phyloP scores from a whole-genome alignment of 2,329 filamentous ascomycete genomes.

The Ophioceras dolichostomum region DNA sequence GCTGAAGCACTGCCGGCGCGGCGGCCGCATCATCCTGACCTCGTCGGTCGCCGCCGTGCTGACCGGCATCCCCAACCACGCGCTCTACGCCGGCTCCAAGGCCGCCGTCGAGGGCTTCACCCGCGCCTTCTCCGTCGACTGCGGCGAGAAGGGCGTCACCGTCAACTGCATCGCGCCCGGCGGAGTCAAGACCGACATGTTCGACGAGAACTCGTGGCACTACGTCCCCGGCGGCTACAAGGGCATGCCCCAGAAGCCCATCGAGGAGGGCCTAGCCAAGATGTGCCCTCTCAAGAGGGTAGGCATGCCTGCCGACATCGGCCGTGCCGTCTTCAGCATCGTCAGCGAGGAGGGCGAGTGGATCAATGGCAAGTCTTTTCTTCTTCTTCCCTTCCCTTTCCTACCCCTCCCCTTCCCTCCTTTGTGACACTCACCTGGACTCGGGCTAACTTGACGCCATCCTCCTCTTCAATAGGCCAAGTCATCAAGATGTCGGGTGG shows the following conservation, averaged over 20 bases:
- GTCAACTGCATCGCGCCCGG: constrained; percentile 63
- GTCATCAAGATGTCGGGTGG: constrained; percentile 26
- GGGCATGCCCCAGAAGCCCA: constrained; percentile 36
- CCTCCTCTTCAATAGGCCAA: constrained; percentile 20
- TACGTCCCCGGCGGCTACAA: constrained; percentile 45
- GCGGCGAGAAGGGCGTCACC: constrained; percentile 54
- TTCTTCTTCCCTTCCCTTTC: no score
- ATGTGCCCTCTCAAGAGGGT: constrained; percentile 48
- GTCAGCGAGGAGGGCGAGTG: constrained; percentile 48
- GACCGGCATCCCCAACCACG: constrained; percentile 56
- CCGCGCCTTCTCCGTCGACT: constrained; percentile 60
- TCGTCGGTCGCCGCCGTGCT: constrained; percentile 56
- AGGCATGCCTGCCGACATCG: constrained; percentile 45
- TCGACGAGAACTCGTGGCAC: constrained; percentile 55
- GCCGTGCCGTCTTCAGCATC: constrained; percentile 41
- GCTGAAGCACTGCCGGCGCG: constrained; percentile 56
- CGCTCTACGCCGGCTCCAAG: constrained; percentile 60
- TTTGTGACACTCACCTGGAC: not conserved
- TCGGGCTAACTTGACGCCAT: no score
- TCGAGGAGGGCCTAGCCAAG: constrained; percentile 40
- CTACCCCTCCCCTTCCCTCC: no score
- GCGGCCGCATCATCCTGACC: constrained; percentile 63
- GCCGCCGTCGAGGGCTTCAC: constrained; percentile 63
- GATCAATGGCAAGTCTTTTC: constrained; percentile 47
- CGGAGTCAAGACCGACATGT: constrained; percentile 69